Evolutionary conservation across 2,329 filamentous ascomycete genomes (phyloP), one percentile per base, ranked within the genome.

Genomic region (Xylariaceae sp.): DNA sequence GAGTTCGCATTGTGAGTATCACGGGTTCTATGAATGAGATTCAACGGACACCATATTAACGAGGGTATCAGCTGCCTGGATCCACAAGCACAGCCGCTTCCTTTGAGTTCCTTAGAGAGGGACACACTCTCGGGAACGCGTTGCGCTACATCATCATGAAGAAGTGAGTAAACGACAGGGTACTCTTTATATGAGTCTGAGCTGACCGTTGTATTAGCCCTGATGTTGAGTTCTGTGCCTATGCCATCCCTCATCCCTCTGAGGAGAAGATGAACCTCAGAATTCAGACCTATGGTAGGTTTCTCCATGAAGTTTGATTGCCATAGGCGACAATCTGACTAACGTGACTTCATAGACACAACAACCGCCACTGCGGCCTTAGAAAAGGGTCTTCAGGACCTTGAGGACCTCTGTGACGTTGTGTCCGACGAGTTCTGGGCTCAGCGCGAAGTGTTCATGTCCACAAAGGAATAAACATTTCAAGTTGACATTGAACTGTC

Each of bases 141-240:
- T 77, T 99, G 68, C 84, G 94, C 70, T 97, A 92, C 73, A 88
- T 97, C 64, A 95, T 99, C 70, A 97, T 96, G 90, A 97, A 97
- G 78, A 99, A 99, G 93, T 97, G 79, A 65, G 85, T 72, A 8
- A 17, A 15, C 15, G 51, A 58, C 51, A 35, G 9, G 9, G 3
- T 8, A 3, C 17, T 51, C 23, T 30, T 30, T 30, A 30, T 30
- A 30, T 30, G 49, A 13, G 35, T 18, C 39, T 11, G 8, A 8
- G 37, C 44, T 67, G 47, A 67, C 64, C 55, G 42, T n/a, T 65
- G 96, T 91, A 75, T 91, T 65, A 97, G 93, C 74, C 93, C 94
- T 35, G 86, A 94, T 64, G 94, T 99, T 61, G 94, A 99, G 74
- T 97, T 99, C 77, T 97, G 94, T 76, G 94, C 93, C 62, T 99